Percentiles rank a stretch among this genome's conserved stretches.
phyloP scores from a whole-genome alignment of 164 flowering plant genomes.

The Umbellularia californica region DNA sequence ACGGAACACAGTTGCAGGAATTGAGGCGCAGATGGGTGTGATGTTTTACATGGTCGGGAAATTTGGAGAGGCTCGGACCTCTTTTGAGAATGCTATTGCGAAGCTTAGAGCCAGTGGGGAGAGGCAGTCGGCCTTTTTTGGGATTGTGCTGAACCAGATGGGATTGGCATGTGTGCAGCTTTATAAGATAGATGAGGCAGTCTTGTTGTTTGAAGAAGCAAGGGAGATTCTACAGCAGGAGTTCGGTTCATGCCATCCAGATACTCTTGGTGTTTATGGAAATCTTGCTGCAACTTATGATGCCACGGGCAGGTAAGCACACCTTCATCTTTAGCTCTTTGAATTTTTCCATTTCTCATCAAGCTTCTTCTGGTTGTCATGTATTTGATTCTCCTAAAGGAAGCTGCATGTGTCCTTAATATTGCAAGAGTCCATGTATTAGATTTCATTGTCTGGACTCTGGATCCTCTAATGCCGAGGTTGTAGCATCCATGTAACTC shows the following conservation, averaged over 20 bases:
- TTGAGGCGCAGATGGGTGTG: constrained; percentile 96
- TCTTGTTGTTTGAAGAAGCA: constrained; percentile 92
- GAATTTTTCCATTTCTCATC: not conserved
- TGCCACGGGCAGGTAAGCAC: constrained; percentile 88
- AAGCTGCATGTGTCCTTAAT: not conserved
- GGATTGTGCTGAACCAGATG: constrained; percentile 94
- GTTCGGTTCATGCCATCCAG: constrained; percentile 87
- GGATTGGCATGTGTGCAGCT: constrained; percentile 89
- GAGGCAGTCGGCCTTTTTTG: constrained; percentile 93
- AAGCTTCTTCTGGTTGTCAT: not conserved
- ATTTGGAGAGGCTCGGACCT: constrained; percentile 66
- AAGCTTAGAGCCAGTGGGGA: constrained; percentile 92
- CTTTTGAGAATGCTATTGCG: constrained; percentile 73
- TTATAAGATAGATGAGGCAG: constrained; percentile 93
- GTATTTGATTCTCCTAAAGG: not conserved
- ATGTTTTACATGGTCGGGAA: constrained; percentile 82
- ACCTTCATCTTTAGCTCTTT: not conserved
- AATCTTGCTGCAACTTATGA: constrained; percentile 98
- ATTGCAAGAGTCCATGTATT: not conserved
- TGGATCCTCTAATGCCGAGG: no score
- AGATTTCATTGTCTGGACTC: not conserved
- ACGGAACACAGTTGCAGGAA: constrained; percentile 81
- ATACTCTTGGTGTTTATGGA: constrained; percentile 88
- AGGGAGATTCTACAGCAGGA: constrained; percentile 79
- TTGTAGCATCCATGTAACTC: no score